These are phyloP conservation scores for Exophiala viscosa DNA, from an alignment of 2,329 filamentous ascomycete species.

Conservation along the genomic window DNA sequence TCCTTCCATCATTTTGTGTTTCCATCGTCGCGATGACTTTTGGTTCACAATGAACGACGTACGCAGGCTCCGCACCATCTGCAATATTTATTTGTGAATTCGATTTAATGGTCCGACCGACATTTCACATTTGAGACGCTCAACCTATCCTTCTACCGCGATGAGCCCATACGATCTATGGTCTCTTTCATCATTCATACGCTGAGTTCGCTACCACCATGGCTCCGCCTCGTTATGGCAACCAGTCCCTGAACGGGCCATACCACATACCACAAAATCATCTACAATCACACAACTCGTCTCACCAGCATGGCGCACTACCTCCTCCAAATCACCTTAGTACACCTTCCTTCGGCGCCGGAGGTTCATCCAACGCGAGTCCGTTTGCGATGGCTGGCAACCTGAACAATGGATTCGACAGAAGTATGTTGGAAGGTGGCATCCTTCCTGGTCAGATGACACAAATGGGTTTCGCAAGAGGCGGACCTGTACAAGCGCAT, in stretches of 20 bases:
- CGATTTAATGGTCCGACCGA: slow-evolving; percentile 4
- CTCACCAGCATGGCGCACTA: slow-evolving; percentile 47
- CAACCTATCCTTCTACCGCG: slow-evolving; percentile 1
- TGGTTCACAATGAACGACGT: not conserved
- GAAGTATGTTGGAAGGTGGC: slow-evolving; percentile 43
- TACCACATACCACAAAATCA: slow-evolving; percentile 56
- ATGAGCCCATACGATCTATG: slow-evolving; percentile 14
- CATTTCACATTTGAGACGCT: slow-evolving; percentile 1
- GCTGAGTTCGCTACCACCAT: slow-evolving; percentile 38
- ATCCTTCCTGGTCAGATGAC: slow-evolving; percentile 81
- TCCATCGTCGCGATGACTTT: not conserved
- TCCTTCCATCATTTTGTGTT: not conserved
- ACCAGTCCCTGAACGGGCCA: slow-evolving; percentile 55
- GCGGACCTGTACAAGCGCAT: slow-evolving; percentile 61
- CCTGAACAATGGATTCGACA: slow-evolving; percentile 54
- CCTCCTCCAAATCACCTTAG: slow-evolving; percentile 57
- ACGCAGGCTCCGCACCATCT: not conserved
- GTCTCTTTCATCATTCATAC: slow-evolving; percentile 2
- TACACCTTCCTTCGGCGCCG: slow-evolving; percentile 65
- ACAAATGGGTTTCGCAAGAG: slow-evolving; percentile 80
- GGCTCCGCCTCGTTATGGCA: slow-evolving; percentile 59
- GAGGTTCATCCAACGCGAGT: slow-evolving; percentile 33
- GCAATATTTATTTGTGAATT: not conserved
- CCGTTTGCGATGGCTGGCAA: slow-evolving; percentile 38
- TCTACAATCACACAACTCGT: slow-evolving; percentile 40